Evolutionary conservation across 805 yeast genomes (phyloP).

Genomic region (Tetrapisispora phaffii): DNA sequence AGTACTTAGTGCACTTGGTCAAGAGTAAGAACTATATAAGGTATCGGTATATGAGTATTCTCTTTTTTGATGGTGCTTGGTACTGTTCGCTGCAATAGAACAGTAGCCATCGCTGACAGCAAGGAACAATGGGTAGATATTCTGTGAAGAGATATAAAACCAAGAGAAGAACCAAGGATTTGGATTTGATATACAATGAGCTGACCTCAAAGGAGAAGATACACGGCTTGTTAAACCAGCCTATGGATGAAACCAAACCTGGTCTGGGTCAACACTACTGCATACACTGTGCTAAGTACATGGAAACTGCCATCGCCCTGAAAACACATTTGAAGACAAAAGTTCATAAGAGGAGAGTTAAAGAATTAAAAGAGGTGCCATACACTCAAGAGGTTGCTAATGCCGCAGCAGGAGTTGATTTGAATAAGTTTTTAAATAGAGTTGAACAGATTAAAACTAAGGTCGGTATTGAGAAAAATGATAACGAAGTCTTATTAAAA

Average conservation of each 20-base stretch:
- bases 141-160: constrained; percentile 82
- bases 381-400: constrained; percentile 83
- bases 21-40: too few species aligned
- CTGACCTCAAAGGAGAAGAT: constrained; percentile 56
- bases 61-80: background rate
- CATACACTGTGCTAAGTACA: constrained; percentile 87
- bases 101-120: background rate
- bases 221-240: constrained; percentile 61
- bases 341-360: constrained; percentile 78
- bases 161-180: constrained; percentile 74
- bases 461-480: constrained; percentile 38
- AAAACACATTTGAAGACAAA: constrained; percentile 66
- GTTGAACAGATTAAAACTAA: constrained; percentile 49
- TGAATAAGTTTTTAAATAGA: constrained; percentile 52
- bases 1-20: background rate
- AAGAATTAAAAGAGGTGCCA: constrained; percentile 65
- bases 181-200: constrained; percentile 76
- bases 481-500: constrained; percentile 33
- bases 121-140: constrained; percentile 69
- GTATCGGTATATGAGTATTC: background rate
- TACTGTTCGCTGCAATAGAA: too few species aligned
- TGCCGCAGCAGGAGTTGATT: constrained; percentile 77
- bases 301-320: constrained; percentile 65
- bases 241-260: constrained; percentile 78
- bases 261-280: constrained; percentile 95